phyloP scores from a whole-genome alignment of 2,329 filamentous ascomycete genomes.

The Exutisphaerella laricina region DNA sequence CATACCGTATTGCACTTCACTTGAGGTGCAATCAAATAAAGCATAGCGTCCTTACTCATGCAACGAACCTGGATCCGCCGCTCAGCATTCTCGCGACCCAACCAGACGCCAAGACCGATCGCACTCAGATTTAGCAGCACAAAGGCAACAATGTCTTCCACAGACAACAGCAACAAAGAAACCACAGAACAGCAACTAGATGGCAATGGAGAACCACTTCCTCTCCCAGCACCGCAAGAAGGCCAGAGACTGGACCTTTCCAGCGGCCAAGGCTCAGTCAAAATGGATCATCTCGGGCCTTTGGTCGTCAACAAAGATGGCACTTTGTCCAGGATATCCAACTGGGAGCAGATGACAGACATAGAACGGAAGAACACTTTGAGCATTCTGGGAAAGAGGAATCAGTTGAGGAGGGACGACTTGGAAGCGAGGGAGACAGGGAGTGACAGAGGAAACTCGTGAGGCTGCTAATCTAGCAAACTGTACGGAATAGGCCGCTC shows the following conservation, averaged over 20 bases:
- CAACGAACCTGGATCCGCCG: background rate
- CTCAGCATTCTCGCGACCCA: background rate
- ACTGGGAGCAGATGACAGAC: constrained; percentile 67
- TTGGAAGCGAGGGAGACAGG: constrained; percentile 42
- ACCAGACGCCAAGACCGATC: background rate
- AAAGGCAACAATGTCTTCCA: constrained; percentile 1
- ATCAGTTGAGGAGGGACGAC: constrained; percentile 55
- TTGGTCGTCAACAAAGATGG: constrained; percentile 70
- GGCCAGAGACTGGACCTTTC: constrained; percentile 34
- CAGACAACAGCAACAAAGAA: background rate
- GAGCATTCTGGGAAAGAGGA: constrained; percentile 62
- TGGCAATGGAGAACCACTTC: constrained; percentile 11
- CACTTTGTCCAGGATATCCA: constrained; percentile 62
- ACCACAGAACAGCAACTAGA: background rate
- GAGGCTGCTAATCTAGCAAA: no score
- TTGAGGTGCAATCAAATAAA: no score
- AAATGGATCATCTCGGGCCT: constrained; percentile 64
- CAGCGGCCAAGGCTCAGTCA: constrained; percentile 40
- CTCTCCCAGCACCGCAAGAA: constrained; percentile 19
- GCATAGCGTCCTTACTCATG: no score
- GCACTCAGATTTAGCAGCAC: background rate
- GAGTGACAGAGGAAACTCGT: no score
- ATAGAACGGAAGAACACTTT: constrained; percentile 63
- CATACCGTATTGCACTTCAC: no score
- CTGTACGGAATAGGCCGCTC: no score